Conservation (phyloP, 2,329 filamentous ascomycete genomes). For the Fusarium agapanthi region DNA sequence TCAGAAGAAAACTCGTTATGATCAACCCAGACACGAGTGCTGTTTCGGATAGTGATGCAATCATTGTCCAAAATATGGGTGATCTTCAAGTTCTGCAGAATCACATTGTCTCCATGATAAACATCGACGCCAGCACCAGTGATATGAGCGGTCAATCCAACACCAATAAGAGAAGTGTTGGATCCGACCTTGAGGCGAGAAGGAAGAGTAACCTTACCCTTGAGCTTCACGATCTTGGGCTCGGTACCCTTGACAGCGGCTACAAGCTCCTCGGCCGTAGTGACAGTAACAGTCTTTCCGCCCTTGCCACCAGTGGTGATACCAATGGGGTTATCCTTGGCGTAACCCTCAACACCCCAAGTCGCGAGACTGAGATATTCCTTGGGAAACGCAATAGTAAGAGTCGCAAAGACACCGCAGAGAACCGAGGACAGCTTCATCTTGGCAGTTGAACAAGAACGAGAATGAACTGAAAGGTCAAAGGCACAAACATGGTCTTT, state of each 20-base stretch:
- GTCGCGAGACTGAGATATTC: constrained; percentile 34
- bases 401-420: constrained; percentile 17
- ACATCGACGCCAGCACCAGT: constrained; percentile 49
- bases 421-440: constrained; percentile 31
- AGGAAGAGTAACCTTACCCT: constrained; percentile 44
- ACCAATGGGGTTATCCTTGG: constrained; percentile 49
- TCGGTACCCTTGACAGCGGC: constrained; percentile 54
- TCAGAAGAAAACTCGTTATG: constrained; percentile 58
- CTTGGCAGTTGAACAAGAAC: neutral
- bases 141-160: constrained; percentile 48
- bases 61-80: constrained; percentile 52
- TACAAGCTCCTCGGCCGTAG: constrained; percentile 52
- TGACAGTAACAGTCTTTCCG: constrained; percentile 58
- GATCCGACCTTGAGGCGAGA: constrained; percentile 54
- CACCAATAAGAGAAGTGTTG: constrained; percentile 55
- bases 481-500: neutral
- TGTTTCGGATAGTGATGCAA: constrained; percentile 54
- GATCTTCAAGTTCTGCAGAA: constrained; percentile 51
- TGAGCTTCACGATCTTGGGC: constrained; percentile 55
- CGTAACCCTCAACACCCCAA: constrained; percentile 41
- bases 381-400: constrained; percentile 23
- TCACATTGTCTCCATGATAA: constrained; percentile 49
- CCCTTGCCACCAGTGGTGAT: constrained; percentile 52
- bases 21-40: constrained; percentile 57
- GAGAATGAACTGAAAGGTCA: neutral